A percentile compares a stretch with the other conserved stretches of the same genome.
Evolutionary conservation across 495 filamentous ascomycete genomes (phyloP).

Genomic region (Physcia stellaris): DNA sequence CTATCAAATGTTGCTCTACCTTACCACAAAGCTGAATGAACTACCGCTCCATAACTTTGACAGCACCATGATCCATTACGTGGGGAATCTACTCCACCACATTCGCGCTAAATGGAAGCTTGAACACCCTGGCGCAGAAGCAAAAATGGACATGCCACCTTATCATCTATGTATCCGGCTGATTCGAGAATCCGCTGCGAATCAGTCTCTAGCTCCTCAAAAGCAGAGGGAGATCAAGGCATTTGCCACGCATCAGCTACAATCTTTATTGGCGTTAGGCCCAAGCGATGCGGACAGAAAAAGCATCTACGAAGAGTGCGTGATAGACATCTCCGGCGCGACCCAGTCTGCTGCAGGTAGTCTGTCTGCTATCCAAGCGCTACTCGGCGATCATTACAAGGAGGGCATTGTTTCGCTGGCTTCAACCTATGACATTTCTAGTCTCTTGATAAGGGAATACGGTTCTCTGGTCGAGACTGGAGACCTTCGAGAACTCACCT

Average conservation of each 20-base stretch:
- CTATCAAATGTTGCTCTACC: constrained; percentile 43
- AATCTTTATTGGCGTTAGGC: constrained; percentile 35
- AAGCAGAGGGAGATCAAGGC: constrained; percentile 24
- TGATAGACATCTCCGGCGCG: constrained; percentile 42
- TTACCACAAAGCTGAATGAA: constrained; percentile 60
- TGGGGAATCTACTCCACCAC: constrained; percentile 24
- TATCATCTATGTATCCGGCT: constrained; percentile 50
- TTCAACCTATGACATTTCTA: constrained; percentile 37
- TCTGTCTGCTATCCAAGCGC: constrained; percentile 50
- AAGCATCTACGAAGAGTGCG: constrained; percentile 41
- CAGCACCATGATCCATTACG: constrained; percentile 36
- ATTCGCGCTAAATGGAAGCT: constrained; percentile 21
- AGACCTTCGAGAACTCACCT: constrained; percentile 10
- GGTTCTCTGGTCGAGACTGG: constrained; percentile 30
- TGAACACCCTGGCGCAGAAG: not conserved
- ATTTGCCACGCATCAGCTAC: constrained; percentile 45
- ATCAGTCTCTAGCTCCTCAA: constrained; percentile 9
- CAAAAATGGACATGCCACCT: constrained; percentile 24
- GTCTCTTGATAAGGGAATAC: constrained; percentile 37
- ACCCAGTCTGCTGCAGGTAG: constrained; percentile 50
- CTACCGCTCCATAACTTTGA: constrained; percentile 51
- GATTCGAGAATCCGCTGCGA: constrained; percentile 43
- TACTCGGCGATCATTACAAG: constrained; percentile 29
- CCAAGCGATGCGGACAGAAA: constrained; percentile 34
- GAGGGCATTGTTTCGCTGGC: constrained; percentile 37